Evolutionary conservation across 176 grass and related monocot species (phyloP).

Genomic region (Oryza punctata): DNA sequence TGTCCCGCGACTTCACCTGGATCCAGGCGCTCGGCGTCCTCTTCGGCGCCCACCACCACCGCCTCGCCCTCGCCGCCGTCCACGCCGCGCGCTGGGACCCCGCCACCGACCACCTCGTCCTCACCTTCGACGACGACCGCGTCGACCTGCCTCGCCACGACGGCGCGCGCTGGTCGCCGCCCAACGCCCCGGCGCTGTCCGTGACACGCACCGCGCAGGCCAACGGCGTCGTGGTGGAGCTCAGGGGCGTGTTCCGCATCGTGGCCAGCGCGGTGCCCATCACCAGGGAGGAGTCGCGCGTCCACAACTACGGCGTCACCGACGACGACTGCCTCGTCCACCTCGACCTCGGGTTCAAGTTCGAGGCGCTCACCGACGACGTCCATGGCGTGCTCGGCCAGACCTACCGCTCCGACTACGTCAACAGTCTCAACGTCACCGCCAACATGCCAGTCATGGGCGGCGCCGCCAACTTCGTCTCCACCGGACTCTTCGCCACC

Average conservation of each 20-base stretch:
- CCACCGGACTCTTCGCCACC: slow-evolving; percentile 35
- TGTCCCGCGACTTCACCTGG: slow-evolving; percentile 67
- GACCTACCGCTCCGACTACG: slow-evolving; percentile 56
- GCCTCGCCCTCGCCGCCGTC: slow-evolving; percentile 44
- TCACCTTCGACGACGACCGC: slow-evolving; percentile 52
- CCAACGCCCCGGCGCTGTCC: not conserved
- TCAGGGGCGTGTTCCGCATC: slow-evolving; percentile 39
- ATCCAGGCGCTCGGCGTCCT: slow-evolving; percentile 57
- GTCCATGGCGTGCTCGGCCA: slow-evolving; percentile 52
- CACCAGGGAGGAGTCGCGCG: slow-evolving; percentile 26
- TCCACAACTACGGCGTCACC: slow-evolving; percentile 40
- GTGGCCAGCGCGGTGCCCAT: slow-evolving; percentile 44
- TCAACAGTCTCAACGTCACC: slow-evolving; percentile 40
- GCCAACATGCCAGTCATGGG: slow-evolving; percentile 57
- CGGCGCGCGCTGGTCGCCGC: slow-evolving; percentile 30
- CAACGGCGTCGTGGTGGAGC: slow-evolving; percentile 45
- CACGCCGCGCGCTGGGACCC: slow-evolving; percentile 27
- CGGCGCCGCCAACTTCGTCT: slow-evolving; percentile 26
- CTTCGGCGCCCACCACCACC: slow-evolving; percentile 48
- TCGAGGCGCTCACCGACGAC: slow-evolving; percentile 40
- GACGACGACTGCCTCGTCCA: slow-evolving; percentile 44
- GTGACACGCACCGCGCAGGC: slow-evolving; percentile 6
- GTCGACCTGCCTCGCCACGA: not conserved
- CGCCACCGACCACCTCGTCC: slow-evolving; percentile 38
- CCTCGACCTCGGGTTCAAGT: slow-evolving; percentile 57